These are phyloP conservation scores for Pseudogymnoascus verrucosus DNA, from an alignment of 2,329 filamentous ascomycete species.

Conservation along the genomic window DNA sequence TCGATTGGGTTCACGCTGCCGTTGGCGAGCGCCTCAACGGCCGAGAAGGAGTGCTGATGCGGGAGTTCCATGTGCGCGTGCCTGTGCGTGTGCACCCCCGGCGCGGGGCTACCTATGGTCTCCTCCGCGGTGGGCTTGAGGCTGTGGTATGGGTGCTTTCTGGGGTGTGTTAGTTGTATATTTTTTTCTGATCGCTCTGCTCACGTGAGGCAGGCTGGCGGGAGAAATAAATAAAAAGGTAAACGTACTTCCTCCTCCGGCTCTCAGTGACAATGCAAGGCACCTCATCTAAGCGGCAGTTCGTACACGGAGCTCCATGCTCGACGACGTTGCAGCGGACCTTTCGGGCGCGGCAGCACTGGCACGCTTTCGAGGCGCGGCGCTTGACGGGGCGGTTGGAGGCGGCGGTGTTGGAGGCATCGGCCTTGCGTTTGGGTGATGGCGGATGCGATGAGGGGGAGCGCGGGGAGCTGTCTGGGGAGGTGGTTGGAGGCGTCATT, in stretches of 20 bases:
- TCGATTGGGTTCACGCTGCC: slow-evolving; percentile 23
- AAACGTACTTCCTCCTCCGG: slow-evolving; percentile 60
- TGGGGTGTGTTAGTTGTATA: background rate
- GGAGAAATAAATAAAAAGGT: slow-evolving; percentile 17
- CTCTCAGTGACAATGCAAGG: slow-evolving; percentile 49
- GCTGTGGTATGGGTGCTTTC: slow-evolving; percentile 2
- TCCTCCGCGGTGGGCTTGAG: background rate
- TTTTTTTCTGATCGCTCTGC: slow-evolving; percentile 16
- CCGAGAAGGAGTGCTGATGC: slow-evolving; percentile 7
- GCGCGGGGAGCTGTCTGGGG: slow-evolving; percentile 10
- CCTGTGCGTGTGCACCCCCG: background rate
- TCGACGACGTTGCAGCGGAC: slow-evolving; percentile 75
- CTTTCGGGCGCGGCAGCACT: slow-evolving; percentile 80
- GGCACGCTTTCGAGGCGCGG: slow-evolving; percentile 84
- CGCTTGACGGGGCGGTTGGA: slow-evolving; percentile 47
- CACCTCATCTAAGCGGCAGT: slow-evolving; percentile 36
- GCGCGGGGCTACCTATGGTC: background rate
- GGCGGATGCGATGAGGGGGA: slow-evolving; percentile 10
- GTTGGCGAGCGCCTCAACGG: slow-evolving; percentile 16
- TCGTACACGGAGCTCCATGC: slow-evolving; percentile 25
- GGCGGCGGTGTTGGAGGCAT: slow-evolving; percentile 17
- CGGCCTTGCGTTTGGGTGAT: slow-evolving; percentile 18
- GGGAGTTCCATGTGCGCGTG: slow-evolving; percentile 11
- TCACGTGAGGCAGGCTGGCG: slow-evolving; percentile 17
- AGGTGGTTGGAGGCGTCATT: background rate